Evolutionary conservation across 345 rosid species (phyloP), one percentile per base, ranked within the genome.

Genomic region (Kandelia obovata): DNA sequence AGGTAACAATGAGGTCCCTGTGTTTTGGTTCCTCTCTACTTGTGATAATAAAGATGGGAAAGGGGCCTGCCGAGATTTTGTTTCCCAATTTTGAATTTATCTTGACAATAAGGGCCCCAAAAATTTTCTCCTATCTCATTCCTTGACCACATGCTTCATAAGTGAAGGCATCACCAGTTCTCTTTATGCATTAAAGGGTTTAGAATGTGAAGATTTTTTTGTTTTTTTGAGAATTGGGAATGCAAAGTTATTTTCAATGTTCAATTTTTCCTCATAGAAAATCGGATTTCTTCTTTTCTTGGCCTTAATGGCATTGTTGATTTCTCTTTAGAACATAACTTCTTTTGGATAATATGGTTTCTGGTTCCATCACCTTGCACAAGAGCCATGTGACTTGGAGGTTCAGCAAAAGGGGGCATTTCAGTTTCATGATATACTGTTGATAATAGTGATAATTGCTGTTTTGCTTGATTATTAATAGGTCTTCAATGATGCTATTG

Each of bases 401-500:
- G 53, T 61, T 16, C 37, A 30, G 27, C 16, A 64, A 2, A 6
- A 46, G 47, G 16, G n/a, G 21, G 23, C 46, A 11, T 58, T 72
- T 67, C 43, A 59, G 30, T 5, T 23, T 25, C 20, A 25, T n/a
- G 16, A 27, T 53, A 53, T 19, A 7, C 34, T 63, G 53, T 46
- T 58, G 67, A 19, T 13, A 27, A 53, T 46, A n/a, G n/a, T 43
- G 49, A 43, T 39, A 43, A 13, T 39, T 37, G 21, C 69, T 47
- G 5, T 16, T 73, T 35, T 59, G 39, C 16, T n/a, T 53, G 51
- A 53, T 68, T 27, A 3, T 72, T 46, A 61, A 71, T 85, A 93
- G 98, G 97, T 94, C 62, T 94, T 94, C 79, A 58, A 85, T 65
- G 98, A 94, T 81, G 95, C 90, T 21, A 83, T 94, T 75, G 92